Conservation (phyloP, 345 rosid genomes). For the Rhizophora apiculata region DNA sequence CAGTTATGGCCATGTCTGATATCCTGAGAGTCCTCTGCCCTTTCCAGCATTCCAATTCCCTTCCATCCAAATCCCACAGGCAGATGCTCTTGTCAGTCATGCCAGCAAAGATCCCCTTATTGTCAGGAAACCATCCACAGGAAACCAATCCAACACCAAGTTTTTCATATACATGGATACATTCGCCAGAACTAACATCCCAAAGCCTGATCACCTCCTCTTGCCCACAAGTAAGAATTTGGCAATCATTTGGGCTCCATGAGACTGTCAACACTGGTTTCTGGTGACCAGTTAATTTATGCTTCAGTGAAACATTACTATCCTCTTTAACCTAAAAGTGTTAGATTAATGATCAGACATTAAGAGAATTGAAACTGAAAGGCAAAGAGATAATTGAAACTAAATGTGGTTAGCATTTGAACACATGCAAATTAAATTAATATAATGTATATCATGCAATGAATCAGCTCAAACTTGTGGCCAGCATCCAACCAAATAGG, state of each 20-base stretch:
- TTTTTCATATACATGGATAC: slow-evolving; percentile 53
- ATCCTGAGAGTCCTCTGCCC: slow-evolving; percentile 53
- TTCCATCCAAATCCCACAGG: slow-evolving; percentile 70
- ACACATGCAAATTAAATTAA: too few relatives aligned
- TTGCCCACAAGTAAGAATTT: slow-evolving; percentile 65
- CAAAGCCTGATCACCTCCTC: slow-evolving; percentile 63
- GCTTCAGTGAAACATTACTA: slow-evolving; percentile 49
- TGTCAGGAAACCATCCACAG: slow-evolving; percentile 69
- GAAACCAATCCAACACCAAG: slow-evolving; percentile 49
- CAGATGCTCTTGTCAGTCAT: slow-evolving; percentile 59
- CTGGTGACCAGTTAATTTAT: slow-evolving; percentile 47
- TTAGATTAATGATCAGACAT: not conserved
- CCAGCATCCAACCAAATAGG: too few relatives aligned
- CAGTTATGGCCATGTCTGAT: slow-evolving; percentile 62
- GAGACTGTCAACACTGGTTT: slow-evolving; percentile 51
- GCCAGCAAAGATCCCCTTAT: slow-evolving; percentile 50
- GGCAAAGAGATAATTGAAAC: not conserved
- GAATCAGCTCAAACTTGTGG: too few relatives aligned
- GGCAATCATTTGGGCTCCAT: slow-evolving; percentile 63
- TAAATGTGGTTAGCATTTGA: not conserved
- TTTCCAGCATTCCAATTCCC: slow-evolving; percentile 65
- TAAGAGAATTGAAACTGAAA: not conserved
- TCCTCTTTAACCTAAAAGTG: slow-evolving; percentile 39
- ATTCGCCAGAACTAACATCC: slow-evolving; percentile 59
- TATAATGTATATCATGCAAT: too few relatives aligned